These are phyloP conservation scores for Trametes villosa DNA, from an alignment of 768 basidiomycete genomes.

Conservation along the genomic window DNA sequence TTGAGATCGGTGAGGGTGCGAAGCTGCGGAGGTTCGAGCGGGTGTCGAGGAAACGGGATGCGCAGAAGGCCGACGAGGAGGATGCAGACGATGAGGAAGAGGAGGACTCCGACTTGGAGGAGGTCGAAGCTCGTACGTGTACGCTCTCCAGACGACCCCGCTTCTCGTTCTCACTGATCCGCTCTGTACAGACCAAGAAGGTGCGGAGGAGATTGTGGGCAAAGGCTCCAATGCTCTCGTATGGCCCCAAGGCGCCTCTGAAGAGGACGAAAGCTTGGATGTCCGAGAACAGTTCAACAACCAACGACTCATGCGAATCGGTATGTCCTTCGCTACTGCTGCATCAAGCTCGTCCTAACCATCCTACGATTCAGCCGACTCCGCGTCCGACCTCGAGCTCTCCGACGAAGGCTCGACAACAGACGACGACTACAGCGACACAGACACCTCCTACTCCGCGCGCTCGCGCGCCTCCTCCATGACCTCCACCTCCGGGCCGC, in stretches of 20 bases:
- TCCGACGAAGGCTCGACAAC: conserved; percentile 64
- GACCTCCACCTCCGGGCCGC: conserved; percentile 47
- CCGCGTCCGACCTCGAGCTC: conserved; percentile 61
- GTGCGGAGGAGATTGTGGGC: conserved; percentile 54
- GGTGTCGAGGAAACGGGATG: conserved; percentile 59
- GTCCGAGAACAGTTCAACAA: conserved; percentile 67
- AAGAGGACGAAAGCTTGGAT: conserved; percentile 68
- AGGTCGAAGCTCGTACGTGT: conserved; percentile 65
- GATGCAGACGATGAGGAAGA: conserved; percentile 37
- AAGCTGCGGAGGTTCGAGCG: conserved; percentile 70
- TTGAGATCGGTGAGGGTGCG: conserved; percentile 76
- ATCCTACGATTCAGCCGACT: conserved; percentile 51
- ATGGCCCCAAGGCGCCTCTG: conserved; percentile 71
- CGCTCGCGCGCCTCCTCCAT: conserved; percentile 52
- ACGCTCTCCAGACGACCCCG: not conserved
- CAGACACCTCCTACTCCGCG: conserved; percentile 40
- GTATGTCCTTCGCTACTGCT: conserved; percentile 39
- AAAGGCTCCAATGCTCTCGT: conserved; percentile 74
- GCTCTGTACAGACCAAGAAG: conserved; percentile 51
- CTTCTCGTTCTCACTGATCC: not conserved
- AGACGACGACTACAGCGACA: conserved; percentile 47
- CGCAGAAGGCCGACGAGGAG: conserved; percentile 39
- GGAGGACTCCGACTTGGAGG: conserved; percentile 61
- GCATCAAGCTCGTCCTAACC: not conserved
- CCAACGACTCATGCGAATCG: conserved; percentile 75